Base-by-base conservation (phyloP, 495 filamentous ascomycete genomes). In the Podospora anserina region DNA sequence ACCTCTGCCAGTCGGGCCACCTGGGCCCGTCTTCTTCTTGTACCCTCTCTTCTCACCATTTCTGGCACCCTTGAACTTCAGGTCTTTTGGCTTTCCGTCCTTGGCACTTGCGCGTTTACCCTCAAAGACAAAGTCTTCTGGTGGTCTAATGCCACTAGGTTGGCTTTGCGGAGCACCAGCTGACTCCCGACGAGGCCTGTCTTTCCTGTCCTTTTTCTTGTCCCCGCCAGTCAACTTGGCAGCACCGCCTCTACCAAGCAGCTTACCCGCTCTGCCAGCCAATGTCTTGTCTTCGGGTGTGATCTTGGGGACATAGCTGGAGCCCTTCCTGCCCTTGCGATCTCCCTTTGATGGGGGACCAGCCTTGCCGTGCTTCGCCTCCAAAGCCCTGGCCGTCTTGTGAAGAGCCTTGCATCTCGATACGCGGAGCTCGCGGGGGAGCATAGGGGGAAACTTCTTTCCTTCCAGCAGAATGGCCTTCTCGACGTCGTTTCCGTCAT, bases 371-470 rank as follows among this genome's bases (percentile, higher is more conserved):
- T 72, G 28, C 65, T 76, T 76, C 32, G 70, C 72, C 64, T 81
- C 81, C 58, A 83, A 78, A 18, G 78, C 82, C 26, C 83, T 81
- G 32, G 83, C 80, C 26, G 89, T 95, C 76, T 93, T 91, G 70
- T 88, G 87, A 54, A 89, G 80, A 61, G 89, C 88, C 73, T 92
- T 93, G 64, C 94, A 95, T 15, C 94, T 89, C 4, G 84, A 88
- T 63, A 99, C 94, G 44, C 96, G 89, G 13, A 99, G 83, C 67
- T 90, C 89, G 7, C 96, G 88, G 39, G 96, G 95, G 15, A 97
- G 85, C 84, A 97, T 88, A 0, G 94, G 94, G 9, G 93, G 93
- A 78, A 93, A 97, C 69, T 91, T 94, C 84, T 97, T 96, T 39
- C 88, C 94, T 69, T 96, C 86, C 68, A 92, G 85, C 34, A 95